Conservation (phyloP, 139 green algal species). For the Chlorella ohadii region DNA sequence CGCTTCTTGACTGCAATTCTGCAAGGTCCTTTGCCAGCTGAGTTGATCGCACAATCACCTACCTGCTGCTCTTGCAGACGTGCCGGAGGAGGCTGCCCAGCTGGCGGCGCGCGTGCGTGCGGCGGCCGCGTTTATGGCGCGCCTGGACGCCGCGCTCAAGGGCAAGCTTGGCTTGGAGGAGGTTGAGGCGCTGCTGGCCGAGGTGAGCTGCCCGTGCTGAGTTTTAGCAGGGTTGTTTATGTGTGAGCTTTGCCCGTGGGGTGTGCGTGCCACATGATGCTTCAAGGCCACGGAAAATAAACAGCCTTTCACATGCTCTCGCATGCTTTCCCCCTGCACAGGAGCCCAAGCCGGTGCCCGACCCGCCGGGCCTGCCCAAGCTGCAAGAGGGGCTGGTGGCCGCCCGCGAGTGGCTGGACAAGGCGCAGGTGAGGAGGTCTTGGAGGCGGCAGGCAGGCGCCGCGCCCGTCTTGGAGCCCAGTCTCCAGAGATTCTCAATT, state of each 20-base stretch:
- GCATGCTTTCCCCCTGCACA: background rate
- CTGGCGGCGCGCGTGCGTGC: constrained; percentile 28
- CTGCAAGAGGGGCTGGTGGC: constrained; percentile 5
- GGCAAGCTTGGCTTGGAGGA: constrained; percentile 44
- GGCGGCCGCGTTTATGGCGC: constrained; percentile 40
- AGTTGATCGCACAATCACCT: too few species aligned
- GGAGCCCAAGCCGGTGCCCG: constrained; percentile 22
- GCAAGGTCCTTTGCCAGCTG: too few species aligned
- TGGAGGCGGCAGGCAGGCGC: too few species aligned
- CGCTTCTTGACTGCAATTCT: too few species aligned
- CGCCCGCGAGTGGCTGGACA: constrained; percentile 29
- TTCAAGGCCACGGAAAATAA: too few species aligned
- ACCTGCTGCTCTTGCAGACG: background rate
- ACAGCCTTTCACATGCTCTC: background rate
- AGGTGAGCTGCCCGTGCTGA: background rate
- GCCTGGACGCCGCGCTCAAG: constrained; percentile 39
- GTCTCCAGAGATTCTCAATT: too few species aligned
- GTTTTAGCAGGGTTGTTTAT: too few species aligned
- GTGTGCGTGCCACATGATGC: too few species aligned
- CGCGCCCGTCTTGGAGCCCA: too few species aligned
- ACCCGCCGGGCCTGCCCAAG: constrained; percentile 8
- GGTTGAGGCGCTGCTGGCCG: constrained; percentile 51
- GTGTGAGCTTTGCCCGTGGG: too few species aligned
- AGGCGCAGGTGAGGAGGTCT: background rate
- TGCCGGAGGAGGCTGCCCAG: constrained; percentile 1